Percentiles rank a stretch among this genome's conserved stretches.
These are phyloP conservation scores for Bothriochloa decipiens DNA, from an alignment of 176 grass and related monocot species.

Conservation along the genomic window DNA sequence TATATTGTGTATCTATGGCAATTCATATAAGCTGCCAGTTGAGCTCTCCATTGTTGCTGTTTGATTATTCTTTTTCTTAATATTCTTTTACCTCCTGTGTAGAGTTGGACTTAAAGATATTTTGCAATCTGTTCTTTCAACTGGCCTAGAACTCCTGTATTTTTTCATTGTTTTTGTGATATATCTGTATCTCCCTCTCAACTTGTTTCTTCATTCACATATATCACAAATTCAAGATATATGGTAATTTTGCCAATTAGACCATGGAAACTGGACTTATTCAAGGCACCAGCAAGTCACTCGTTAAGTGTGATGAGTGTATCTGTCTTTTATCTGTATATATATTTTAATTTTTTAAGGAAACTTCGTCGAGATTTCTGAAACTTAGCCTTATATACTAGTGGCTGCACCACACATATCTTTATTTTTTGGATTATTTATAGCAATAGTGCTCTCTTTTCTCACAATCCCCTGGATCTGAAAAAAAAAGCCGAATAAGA, in stretches of 20 bases:
- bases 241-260: conserved; percentile 36
- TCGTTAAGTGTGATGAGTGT: neutral
- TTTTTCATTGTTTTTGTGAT: conserved; percentile 55
- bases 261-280: conserved; percentile 15
- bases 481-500: neutral
- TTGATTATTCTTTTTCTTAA: conserved; percentile 52
- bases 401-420: neutral
- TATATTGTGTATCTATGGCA: conserved; percentile 61
- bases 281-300: neutral
- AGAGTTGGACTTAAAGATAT: conserved; percentile 48
- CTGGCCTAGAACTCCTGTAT: conserved; percentile 35
- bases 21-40: conserved; percentile 63
- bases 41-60: conserved; percentile 45
- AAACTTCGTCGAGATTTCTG: neutral
- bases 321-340: neutral
- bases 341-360: neutral
- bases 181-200: conserved; percentile 48
- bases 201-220: conserved; percentile 42
- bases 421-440: conserved; percentile 28
- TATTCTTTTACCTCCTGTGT: conserved; percentile 50
- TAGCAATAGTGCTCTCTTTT: neutral
- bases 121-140: conserved; percentile 29
- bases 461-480: neutral
- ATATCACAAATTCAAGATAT: conserved; percentile 44
- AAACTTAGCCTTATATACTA: neutral